phyloP scores from a whole-genome alignment of 2,329 filamentous ascomycete genomes.

The Botrytis aclada region DNA sequence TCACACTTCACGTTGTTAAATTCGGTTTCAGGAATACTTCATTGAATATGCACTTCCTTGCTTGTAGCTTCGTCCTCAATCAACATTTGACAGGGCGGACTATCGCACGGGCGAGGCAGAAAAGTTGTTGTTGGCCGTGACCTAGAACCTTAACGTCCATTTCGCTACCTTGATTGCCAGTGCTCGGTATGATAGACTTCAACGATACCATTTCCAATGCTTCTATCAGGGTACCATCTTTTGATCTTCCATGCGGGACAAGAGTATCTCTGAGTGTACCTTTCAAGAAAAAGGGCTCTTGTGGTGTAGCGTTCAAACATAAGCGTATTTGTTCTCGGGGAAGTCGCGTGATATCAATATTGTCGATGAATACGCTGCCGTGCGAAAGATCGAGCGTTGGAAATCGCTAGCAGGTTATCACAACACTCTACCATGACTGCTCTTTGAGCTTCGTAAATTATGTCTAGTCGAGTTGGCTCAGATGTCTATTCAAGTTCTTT shows the following conservation, averaged over 20 bases:
- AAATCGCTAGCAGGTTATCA: too few species aligned
- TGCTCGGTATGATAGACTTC: constrained; percentile 12
- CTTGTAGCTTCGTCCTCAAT: constrained; percentile 37
- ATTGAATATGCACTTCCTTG: not conserved
- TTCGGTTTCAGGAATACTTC: not conserved
- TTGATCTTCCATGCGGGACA: constrained; percentile 39
- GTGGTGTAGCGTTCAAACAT: constrained; percentile 50
- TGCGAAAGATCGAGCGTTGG: constrained; percentile 39
- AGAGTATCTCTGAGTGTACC: constrained; percentile 46
- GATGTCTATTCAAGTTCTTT: too few species aligned
- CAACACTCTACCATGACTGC: too few species aligned
- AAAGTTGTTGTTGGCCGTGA: constrained; percentile 48
- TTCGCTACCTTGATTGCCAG: constrained; percentile 40
- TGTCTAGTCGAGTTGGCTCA: too few species aligned
- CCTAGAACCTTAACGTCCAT: constrained; percentile 40
- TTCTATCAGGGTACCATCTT: constrained; percentile 18
- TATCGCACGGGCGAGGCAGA: constrained; percentile 46
- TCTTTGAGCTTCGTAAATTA: too few species aligned
- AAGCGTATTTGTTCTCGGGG: constrained; percentile 41
- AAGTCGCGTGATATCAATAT: not conserved
- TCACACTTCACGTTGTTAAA: not conserved
- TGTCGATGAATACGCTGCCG: not conserved
- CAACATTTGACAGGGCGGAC: constrained; percentile 35
- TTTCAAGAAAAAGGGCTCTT: constrained; percentile 52
- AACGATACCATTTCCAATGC: constrained; percentile 6